A percentile compares a stretch with the other conserved stretches of the same genome.
Evolutionary conservation across 2,329 filamentous ascomycete species (phyloP).

Genomic region (Calonectria multiphialidica): DNA sequence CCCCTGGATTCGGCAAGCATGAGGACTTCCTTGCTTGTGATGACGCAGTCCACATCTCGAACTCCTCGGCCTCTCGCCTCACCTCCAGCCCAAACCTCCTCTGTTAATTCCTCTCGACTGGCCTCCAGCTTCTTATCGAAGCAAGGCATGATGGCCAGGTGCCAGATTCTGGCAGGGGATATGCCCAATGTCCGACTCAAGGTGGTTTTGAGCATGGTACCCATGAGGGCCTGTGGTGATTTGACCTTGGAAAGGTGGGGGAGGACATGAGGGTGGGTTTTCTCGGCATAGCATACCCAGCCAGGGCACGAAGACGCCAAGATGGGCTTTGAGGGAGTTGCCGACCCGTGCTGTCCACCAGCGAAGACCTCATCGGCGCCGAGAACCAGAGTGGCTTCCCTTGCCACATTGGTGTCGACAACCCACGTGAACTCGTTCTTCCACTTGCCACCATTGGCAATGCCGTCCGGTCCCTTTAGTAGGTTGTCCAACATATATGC

Average conservation of each 20-base stretch:
- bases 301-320: slow-evolving; percentile 94
- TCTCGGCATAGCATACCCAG: slow-evolving; percentile 99
- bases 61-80: slow-evolving; percentile 67
- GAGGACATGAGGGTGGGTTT: slow-evolving; percentile 94
- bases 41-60: slow-evolving; percentile 96
- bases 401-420: slow-evolving; percentile 86
- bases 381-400: slow-evolving; percentile 86
- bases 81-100: slow-evolving; percentile 75
- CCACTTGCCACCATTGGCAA: slow-evolving; percentile 77
- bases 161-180: slow-evolving; percentile 87
- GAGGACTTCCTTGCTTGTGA: slow-evolving; percentile 93
- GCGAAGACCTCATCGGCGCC: slow-evolving; percentile 78
- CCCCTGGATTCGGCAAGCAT: slow-evolving; percentile 87
- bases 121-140: slow-evolving; percentile 99
- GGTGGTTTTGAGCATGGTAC: slow-evolving; percentile 89
- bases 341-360: slow-evolving; percentile 35
- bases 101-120: slow-evolving; percentile 91
- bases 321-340: slow-evolving; percentile 65
- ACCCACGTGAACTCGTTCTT: slow-evolving; percentile 89
- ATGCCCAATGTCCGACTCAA: slow-evolving; percentile 80
- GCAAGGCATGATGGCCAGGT: slow-evolving; percentile 96
- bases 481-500: slow-evolving; percentile 87
- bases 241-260: slow-evolving; percentile 93
- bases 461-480: slow-evolving; percentile 74
- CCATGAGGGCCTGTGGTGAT: slow-evolving; percentile 92